Conservation (phyloP, 768 basidiomycete species). For the Mrakia gelida region DNA sequence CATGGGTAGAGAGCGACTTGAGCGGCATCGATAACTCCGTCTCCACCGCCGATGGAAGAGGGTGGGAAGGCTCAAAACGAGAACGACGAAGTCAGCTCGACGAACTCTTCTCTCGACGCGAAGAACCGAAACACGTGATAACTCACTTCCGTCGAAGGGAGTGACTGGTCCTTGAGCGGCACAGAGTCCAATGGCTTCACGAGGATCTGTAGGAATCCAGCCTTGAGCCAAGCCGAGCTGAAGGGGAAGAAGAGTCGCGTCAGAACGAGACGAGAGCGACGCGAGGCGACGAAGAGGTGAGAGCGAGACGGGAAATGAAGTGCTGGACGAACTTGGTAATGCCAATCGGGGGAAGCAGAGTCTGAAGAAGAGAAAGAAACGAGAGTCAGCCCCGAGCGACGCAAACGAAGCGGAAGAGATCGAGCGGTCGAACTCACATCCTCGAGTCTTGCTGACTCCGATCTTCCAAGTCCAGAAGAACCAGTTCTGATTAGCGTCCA, state of each 20-base stretch:
- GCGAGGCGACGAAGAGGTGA: too few relatives aligned
- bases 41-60: constrained; percentile 11
- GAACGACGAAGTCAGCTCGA: background rate
- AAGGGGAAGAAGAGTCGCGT: background rate
- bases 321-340: constrained; percentile 40
- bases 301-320: too few relatives aligned
- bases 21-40: constrained; percentile 2
- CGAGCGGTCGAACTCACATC: background rate
- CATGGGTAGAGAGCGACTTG: background rate
- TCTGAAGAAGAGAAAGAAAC: background rate
- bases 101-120: background rate
- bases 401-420: background rate
- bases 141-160: constrained; percentile 24
- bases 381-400: too few relatives aligned
- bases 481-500: constrained; percentile 29
- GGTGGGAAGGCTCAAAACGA: constrained; percentile 6
- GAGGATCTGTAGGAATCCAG: constrained; percentile 89
- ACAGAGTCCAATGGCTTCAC: constrained; percentile 68
- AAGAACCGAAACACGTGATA: background rate
- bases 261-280: too few relatives aligned
- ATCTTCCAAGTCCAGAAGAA: constrained; percentile 61
- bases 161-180: constrained; percentile 47
- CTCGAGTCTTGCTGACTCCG: constrained; percentile 61
- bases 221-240: constrained; percentile 81
- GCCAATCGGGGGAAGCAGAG: constrained; percentile 19